These are phyloP conservation scores for Thymus mandschuricus DNA, from an alignment of 257 asterid species.

Conservation along the genomic window DNA sequence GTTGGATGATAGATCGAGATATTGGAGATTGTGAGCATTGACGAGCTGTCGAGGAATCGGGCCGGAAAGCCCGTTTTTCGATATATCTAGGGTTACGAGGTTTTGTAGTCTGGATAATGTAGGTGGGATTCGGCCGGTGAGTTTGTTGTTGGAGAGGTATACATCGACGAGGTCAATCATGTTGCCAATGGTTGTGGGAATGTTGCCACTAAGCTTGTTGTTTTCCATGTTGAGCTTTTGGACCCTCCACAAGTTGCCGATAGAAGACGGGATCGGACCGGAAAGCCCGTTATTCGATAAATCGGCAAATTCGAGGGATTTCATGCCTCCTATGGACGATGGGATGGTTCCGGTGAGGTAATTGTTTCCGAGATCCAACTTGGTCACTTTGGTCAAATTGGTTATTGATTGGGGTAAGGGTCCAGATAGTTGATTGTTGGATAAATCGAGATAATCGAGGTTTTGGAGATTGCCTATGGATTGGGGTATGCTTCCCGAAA, in stretches of 20 bases:
- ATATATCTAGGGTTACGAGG: slow-evolving; percentile 49
- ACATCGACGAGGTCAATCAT: slow-evolving; percentile 42
- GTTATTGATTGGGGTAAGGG: slow-evolving; percentile 55
- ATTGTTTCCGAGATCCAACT: slow-evolving; percentile 44
- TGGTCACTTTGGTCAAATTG: slow-evolving; percentile 36
- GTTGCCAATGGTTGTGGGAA: slow-evolving; percentile 60
- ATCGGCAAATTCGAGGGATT: slow-evolving; percentile 41
- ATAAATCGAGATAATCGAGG: slow-evolving; percentile 45
- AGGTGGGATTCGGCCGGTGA: slow-evolving; percentile 58
- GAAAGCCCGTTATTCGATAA: slow-evolving; percentile 55
- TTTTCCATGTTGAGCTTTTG: slow-evolving; percentile 51
- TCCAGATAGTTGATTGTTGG: slow-evolving; percentile 49
- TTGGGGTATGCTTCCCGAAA: slow-evolving; percentile 53
- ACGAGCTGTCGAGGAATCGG: slow-evolving; percentile 48
- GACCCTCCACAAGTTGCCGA: slow-evolving; percentile 43
- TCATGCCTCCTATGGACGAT: slow-evolving; percentile 48
- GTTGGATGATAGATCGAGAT: slow-evolving; percentile 59
- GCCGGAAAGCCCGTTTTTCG: slow-evolving; percentile 53
- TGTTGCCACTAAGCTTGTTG: slow-evolving; percentile 57
- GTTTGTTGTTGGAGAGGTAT: slow-evolving; percentile 56
- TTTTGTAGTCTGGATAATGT: slow-evolving; percentile 50
- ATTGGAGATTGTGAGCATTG: slow-evolving; percentile 41
- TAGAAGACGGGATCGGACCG: slow-evolving; percentile 57
- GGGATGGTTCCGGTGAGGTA: slow-evolving; percentile 59
- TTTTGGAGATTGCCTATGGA: slow-evolving; percentile 46